Evolutionary conservation across 768 basidiomycete species (phyloP), one percentile per base, ranked within the genome.

Genomic region (Coprinopsis marcescibilis): DNA sequence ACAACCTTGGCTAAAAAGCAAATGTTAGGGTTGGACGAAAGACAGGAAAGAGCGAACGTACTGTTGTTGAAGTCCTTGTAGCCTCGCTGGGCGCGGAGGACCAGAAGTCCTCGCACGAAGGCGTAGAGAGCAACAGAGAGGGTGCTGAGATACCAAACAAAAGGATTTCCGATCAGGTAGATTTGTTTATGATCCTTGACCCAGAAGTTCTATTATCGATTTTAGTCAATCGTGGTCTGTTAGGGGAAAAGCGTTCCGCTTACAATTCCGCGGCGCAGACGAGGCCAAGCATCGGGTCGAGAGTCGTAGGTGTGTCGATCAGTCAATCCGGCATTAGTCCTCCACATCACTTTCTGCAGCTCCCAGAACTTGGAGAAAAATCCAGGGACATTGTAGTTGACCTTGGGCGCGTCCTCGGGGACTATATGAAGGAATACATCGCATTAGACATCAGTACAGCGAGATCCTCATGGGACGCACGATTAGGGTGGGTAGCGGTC

Each of bases 241-340:
- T 6, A 3, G 13, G 10, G 33, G 36, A 19, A 21, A 15, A 24
- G 10, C 0, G 21, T 40, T 48, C 12, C 5, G 75, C 90, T 72
- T 57, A 97, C 92, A 58, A 98, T 98, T 27, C 96, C 96, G 48
- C 95, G 84, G 37, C 76, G 77, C 25, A 98, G 77, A 40, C 77
- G 72, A n/a, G 95, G 96, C 96, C 96, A 98, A 0, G 80, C 73
- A 42, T 77, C 68, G 7, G 95, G 95, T n/a, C 96, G 77, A 10
- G 95, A 98, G 60, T 99, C 96, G 57, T 83, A 99, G 0, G 83
- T 83, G 59, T 99, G 96, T 13, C 91, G 81, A 56, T 97, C 94
- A 2, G 95, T 97, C 49, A 98, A 68, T 1, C 94, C 95, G 25
- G 91, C 92, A 55, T 98, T 98, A 20, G 94, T 98, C 5, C 75